Percentiles rank a stretch among this genome's conserved stretches.
phyloP scores from a whole-genome alignment of 1,284 basidiomycete species.

The Malassezia pachydermatis region DNA sequence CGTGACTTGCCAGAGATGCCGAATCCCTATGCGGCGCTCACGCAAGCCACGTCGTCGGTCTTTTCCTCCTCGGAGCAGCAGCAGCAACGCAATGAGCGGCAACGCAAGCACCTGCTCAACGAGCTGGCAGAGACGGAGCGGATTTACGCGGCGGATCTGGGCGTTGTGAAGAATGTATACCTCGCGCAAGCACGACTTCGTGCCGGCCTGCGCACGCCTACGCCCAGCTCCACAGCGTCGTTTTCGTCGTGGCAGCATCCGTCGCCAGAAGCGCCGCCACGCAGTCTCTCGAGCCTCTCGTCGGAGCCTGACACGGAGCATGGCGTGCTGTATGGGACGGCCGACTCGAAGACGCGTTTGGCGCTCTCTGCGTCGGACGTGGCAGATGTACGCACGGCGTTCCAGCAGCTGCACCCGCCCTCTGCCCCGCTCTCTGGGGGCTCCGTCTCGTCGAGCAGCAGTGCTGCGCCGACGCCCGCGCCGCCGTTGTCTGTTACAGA shows the following conservation, averaged over 20 bases:
- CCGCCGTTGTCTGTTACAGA: conserved; percentile 60
- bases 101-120: conserved; percentile 69
- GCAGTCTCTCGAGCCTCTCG: conserved; percentile 2
- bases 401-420: not conserved
- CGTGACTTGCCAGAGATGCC: conserved; percentile 6
- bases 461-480: not conserved
- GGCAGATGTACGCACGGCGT: not conserved
- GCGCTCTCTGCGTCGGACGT: not conserved
- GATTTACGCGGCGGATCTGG: conserved; percentile 76
- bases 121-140: conserved; percentile 63
- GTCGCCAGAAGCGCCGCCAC: not conserved
- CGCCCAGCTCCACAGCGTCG: not conserved
- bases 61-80: conserved; percentile 1
- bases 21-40: conserved; percentile 6
- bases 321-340: not conserved
- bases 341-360: not conserved
- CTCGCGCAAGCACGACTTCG: conserved; percentile 44
- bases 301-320: not conserved
- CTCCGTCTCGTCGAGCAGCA: not conserved
- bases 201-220: conserved; percentile 28
- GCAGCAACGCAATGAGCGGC: conserved; percentile 52
- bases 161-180: conserved; percentile 71
- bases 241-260: not conserved
- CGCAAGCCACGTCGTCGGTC: not conserved
- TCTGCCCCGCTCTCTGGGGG: not conserved